Conservation (phyloP, 1,284 basidiomycete genomes). For the Lentinus polychrous region DNA sequence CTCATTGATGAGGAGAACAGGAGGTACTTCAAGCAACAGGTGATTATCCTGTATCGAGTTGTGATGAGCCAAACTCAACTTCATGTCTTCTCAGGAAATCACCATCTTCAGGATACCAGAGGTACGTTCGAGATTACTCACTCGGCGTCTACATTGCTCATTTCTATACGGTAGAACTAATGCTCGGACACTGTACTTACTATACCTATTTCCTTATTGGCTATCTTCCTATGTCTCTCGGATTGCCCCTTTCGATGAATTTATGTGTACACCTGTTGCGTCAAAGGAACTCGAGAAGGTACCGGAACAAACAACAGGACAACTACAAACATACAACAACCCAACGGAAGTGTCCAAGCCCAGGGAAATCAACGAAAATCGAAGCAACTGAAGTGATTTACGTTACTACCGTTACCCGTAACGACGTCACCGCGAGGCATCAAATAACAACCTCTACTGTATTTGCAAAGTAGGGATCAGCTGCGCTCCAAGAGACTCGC, state of each 20-base stretch:
- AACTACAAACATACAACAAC: constrained; percentile 1
- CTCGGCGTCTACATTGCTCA: not conserved
- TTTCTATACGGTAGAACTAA: constrained; percentile 18
- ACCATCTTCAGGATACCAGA: constrained; percentile 73
- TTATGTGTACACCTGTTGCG: not conserved
- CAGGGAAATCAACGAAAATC: not conserved
- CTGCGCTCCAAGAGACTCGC: not conserved
- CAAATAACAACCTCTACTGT: not conserved
- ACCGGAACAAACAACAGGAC: not conserved
- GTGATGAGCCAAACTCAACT: not conserved
- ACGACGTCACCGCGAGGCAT: not conserved
- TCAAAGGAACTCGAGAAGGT: not conserved
- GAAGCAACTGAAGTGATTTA: not conserved
- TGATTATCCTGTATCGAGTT: constrained; percentile 17
- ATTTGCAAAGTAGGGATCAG: not conserved
- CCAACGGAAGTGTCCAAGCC: not conserved
- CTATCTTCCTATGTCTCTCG: constrained; percentile 1
- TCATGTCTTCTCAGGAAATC: constrained; percentile 43
- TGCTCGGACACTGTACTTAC: constrained; percentile 18
- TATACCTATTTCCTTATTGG: constrained; percentile 24
- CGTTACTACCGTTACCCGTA: not conserved
- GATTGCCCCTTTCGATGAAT: not conserved
- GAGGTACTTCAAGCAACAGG: constrained; percentile 91
- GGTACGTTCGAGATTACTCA: constrained; percentile 29
- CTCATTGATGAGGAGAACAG: constrained; percentile 97